Evolutionary conservation across 306 rosid genomes (phyloP).

Genomic region (Inga leiocalycina): DNA sequence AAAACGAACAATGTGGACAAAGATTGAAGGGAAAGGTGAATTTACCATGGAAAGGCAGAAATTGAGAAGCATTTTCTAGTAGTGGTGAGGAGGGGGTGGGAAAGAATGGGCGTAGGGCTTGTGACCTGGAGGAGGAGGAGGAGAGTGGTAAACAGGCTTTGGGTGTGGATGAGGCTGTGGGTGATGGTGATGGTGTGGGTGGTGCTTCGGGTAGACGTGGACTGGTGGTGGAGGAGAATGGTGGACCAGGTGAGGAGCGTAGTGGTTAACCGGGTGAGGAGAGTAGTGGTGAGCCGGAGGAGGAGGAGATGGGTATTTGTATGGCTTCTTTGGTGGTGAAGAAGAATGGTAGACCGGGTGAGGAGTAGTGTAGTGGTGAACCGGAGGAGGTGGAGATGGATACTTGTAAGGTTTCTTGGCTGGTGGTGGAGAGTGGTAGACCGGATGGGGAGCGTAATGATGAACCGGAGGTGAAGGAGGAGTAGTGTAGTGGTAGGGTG

Average conservation of each 20-base stretch:
- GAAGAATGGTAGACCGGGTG: neutral
- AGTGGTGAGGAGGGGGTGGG: neutral
- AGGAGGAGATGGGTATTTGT: neutral
- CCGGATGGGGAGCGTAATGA: neutral
- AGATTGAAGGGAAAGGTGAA: no score
- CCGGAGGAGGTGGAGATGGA: no score
- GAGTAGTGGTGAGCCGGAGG: neutral
- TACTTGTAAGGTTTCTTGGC: no score
- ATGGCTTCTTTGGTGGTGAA: neutral
- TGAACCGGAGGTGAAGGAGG: no score
- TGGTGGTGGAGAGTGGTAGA: neutral
- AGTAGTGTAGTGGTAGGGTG: no score
- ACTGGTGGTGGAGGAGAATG: no score
- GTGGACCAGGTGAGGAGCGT: neutral
- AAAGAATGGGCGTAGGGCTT: neutral
- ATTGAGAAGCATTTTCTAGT: neutral
- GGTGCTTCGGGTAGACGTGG: no score
- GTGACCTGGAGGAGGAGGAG: neutral
- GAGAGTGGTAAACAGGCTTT: neutral
- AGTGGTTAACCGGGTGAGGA: neutral
- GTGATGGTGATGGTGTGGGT: no score
- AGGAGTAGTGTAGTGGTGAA: neutral
- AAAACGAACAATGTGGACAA: no score
- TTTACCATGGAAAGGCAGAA: no score
- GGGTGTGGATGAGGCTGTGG: no score